Evolutionary conservation across 208 protist species (phyloP), one percentile per base, ranked within the genome.

Genomic region (Trypanosoma lewisi): DNA sequence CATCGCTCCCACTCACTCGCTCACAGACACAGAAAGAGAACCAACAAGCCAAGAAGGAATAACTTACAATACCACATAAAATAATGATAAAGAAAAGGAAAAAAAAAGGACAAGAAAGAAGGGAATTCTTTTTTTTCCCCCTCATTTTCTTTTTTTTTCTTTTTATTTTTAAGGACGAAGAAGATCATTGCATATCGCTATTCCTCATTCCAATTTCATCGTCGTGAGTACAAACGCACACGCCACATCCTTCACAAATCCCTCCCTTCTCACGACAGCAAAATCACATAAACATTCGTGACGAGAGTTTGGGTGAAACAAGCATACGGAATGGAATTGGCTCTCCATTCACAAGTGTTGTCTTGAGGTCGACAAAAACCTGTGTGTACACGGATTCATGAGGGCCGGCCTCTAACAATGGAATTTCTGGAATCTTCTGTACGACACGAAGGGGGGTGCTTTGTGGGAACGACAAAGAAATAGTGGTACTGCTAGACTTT

Each of bases 211-310:
- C n/a, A n/a, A n/a, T n/a, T n/a, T n/a, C n/a, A n/a, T n/a, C n/a
- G n/a, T n/a, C n/a, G n/a, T n/a, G n/a, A n/a, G n/a, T n/a, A n/a
- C n/a, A n/a, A n/a, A n/a, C n/a, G n/a, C n/a, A n/a, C n/a, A n/a
- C n/a, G n/a, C n/a, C n/a, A n/a, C n/a, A n/a, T n/a, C n/a, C n/a
- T n/a, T 19, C n/a, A 31, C 8, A 23, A 6, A 52, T 52, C 19
- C 25, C 27, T 23, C 12, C 4, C 25, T 27, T 8, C 12, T 14
- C 23, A 14, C 4, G n/a, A 51, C 9, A 30, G 21, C 1, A 54
- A 31, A 23, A 21, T 78, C 75, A 94, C 11, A 84, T 70, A 69
- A 94, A 94, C 19, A 94, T 63, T 27, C 84, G 74, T 42, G 88
- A 91, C 1, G 80, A 84, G 59, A 94, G 77, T 39, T 81, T 83